Evolutionary conservation across 2,329 filamentous ascomycete genomes (phyloP).

Genomic region (Pyrenochaeta sp.): DNA sequence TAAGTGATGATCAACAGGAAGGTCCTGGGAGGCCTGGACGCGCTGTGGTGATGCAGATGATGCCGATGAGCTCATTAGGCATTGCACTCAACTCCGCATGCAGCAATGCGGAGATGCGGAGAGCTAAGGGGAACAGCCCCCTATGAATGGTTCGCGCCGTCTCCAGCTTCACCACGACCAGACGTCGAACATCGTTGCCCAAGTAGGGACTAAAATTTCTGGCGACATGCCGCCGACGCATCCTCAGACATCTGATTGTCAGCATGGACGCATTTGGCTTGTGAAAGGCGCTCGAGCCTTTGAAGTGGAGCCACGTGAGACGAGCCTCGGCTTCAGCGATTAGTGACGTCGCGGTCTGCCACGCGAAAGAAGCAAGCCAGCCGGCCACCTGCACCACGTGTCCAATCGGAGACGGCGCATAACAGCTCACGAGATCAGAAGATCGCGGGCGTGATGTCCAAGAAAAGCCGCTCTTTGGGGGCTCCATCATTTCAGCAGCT

Average conservation of each 20-base stretch:
- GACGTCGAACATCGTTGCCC: not conserved
- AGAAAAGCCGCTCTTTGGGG: constrained; percentile 31
- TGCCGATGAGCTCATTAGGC: constrained; percentile 11
- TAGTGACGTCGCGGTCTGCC: constrained; percentile 37
- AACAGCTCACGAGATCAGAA: constrained; percentile 39
- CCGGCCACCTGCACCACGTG: constrained; percentile 16
- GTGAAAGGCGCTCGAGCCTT: constrained; percentile 13
- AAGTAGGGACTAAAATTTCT: too few species aligned
- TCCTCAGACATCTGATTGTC: constrained; percentile 16
- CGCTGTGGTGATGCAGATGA: not conserved
- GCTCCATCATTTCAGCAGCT: constrained; percentile 32
- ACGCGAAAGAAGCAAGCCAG: constrained; percentile 32
- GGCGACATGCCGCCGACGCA: constrained; percentile 4
- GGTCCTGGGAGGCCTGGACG: too few species aligned
- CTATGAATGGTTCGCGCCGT: not conserved
- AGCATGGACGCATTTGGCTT: constrained; percentile 18
- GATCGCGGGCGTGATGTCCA: constrained; percentile 27
- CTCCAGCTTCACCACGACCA: not conserved
- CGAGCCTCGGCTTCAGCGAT: constrained; percentile 37
- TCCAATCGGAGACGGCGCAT: constrained; percentile 37
- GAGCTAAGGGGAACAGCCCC: not conserved
- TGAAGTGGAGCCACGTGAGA: constrained; percentile 15
- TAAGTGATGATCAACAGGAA: too few species aligned
- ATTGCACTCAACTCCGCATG: constrained; percentile 12
- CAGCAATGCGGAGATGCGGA: too few species aligned